phyloP scores from a whole-genome alignment of 768 basidiomycete species.

The Hemileccinum impolitum region DNA sequence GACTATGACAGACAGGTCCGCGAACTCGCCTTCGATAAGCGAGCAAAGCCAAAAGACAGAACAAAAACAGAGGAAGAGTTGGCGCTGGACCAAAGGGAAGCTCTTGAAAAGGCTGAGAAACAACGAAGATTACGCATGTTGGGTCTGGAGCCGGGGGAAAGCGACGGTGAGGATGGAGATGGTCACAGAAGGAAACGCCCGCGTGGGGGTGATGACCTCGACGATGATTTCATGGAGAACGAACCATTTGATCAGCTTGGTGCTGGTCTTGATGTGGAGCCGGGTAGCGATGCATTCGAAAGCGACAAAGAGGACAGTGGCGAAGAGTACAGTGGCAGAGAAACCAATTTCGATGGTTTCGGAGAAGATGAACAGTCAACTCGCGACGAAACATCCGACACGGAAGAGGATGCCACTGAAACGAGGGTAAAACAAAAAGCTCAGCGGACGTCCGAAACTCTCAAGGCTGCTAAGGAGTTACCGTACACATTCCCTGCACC shows the following conservation, averaged over 20 bases:
- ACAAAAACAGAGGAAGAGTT: conserved; percentile 96
- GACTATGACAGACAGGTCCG: conserved; percentile 93
- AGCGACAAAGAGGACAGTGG: conserved; percentile 31
- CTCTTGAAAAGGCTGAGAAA: conserved; percentile 82
- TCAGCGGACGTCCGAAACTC: conserved; percentile 30
- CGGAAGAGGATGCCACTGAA: conserved; percentile 38
- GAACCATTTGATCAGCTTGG: conserved; percentile 35
- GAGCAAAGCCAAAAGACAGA: conserved; percentile 91
- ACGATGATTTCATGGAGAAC: conserved; percentile 73
- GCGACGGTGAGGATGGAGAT: conserved; percentile 52
- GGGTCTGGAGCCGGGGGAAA: conserved; percentile 69
- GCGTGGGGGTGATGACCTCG: conserved; percentile 82
- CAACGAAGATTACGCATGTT: conserved; percentile 79
- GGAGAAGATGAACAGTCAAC: conserved; percentile 34
- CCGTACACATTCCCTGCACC: conserved; percentile 96
- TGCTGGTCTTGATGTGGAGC: conserved; percentile 35
- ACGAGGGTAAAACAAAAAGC: conserved; percentile 35
- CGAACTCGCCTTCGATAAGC: conserved; percentile 88
- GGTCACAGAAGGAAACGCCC: conserved; percentile 46
- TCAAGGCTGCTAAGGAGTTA: conserved; percentile 52
- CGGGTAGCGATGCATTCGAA: conserved; percentile 39
- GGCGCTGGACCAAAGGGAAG: conserved; percentile 83
- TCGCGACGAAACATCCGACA: conserved; percentile 36
- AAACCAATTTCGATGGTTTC: conserved; percentile 31
- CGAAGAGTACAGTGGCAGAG: conserved; percentile 27